Percentiles rank a stretch among this genome's conserved stretches.
These are phyloP conservation scores for Melanopsichium pennsylvanicum DNA, from an alignment of 1,284 basidiomycete species.

Conservation along the genomic window DNA sequence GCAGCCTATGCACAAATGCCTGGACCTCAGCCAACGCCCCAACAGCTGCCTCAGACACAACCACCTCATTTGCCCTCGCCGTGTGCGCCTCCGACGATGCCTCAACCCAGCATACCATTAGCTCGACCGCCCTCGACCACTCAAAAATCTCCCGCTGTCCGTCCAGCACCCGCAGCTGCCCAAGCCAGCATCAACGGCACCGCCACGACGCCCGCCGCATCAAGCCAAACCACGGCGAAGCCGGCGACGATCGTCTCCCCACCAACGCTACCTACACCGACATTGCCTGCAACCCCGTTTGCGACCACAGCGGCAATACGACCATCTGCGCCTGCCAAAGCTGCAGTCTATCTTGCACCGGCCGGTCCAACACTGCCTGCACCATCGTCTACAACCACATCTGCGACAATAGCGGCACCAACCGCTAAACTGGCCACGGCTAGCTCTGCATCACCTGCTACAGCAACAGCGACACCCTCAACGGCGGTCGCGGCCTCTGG, in stretches of 20 bases:
- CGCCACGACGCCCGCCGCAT: background rate
- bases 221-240: background rate
- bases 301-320: constrained; percentile 7
- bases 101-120: constrained; percentile 19
- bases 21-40: constrained; percentile 14
- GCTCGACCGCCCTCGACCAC: constrained; percentile 14
- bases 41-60: constrained; percentile 23
- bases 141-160: constrained; percentile 5
- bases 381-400: background rate
- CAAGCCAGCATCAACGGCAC: background rate
- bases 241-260: background rate
- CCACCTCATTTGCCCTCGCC: constrained; percentile 27
- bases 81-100: constrained; percentile 11
- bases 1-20: constrained; percentile 11
- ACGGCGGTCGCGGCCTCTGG: background rate
- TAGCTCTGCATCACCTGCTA: background rate
- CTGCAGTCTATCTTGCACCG: background rate
- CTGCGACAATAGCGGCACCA: background rate
- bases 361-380: background rate
- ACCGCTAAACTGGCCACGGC: background rate
- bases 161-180: constrained; percentile 8
- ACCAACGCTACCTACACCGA: constrained; percentile 21
- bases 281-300: constrained; percentile 23
- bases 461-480: background rate
- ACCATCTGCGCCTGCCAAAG: constrained; percentile 7